Conservation (phyloP, 2,329 filamentous ascomycete species). For the Colletotrichum kahawae region DNA sequence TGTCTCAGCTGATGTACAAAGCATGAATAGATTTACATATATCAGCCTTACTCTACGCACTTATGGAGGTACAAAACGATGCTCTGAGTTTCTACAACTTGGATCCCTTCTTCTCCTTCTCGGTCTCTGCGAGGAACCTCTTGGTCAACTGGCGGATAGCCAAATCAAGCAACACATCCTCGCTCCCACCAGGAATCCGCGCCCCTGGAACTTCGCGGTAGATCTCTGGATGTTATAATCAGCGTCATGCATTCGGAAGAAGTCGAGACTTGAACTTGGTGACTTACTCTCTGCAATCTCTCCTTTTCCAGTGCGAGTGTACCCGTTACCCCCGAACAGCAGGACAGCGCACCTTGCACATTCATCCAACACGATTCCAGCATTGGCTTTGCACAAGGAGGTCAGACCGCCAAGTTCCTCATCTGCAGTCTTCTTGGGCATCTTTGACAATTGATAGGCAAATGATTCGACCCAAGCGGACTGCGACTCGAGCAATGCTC, state of each 20-base stretch:
- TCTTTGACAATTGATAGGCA: conserved; percentile 70
- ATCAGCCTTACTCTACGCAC: not conserved
- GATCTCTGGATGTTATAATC: conserved; percentile 20
- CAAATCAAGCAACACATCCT: conserved; percentile 28
- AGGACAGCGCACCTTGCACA: conserved; percentile 73
- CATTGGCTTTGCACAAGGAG: conserved; percentile 74
- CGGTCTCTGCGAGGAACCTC: conserved; percentile 8
- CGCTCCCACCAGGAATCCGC: conserved; percentile 26
- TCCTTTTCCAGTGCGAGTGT: conserved; percentile 71
- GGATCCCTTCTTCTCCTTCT: not conserved
- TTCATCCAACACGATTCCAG: conserved; percentile 73
- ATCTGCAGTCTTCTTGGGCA: conserved; percentile 65
- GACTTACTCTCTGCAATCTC: conserved; percentile 72
- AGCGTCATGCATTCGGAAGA: not conserved
- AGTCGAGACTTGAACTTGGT: not conserved
- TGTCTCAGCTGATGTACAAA: not conserved
- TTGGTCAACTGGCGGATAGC: conserved; percentile 29
- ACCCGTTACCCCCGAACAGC: conserved; percentile 77
- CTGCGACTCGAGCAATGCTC: conserved; percentile 70
- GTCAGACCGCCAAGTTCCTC: conserved; percentile 73
- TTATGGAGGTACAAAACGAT: not conserved
- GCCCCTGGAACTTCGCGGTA: conserved; percentile 33
- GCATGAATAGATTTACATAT: not conserved
- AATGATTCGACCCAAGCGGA: conserved; percentile 78
- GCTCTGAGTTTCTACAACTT: not conserved